Base-by-base conservation (phyloP, 1,139 yeast genomes). In the Pichia sp. region DNA sequence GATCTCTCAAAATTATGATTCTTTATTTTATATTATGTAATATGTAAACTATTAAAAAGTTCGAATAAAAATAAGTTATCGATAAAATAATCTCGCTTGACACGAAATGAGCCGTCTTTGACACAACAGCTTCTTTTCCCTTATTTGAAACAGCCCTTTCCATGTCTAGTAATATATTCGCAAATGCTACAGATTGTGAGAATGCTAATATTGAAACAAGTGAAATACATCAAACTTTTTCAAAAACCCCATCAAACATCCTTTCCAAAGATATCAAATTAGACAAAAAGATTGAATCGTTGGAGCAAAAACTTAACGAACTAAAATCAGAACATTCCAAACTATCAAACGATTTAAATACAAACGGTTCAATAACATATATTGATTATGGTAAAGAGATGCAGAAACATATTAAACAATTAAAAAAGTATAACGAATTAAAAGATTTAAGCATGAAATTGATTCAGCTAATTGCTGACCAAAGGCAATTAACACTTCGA, bases 381-480 rank as follows among this genome's bases (percentile, higher is more conserved):
- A 45, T 45, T 25, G 48, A 53, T 10, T 48, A 42, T 14, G 11
- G 19, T 11, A 36, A 36, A 36, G 57, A 52, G 27, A 46, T 76
- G 41, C 72, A 72, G 53, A 67, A 63, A 49, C 82, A 79, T 57
- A 53, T 53, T 10, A 25, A 13, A 13, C 56, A 51, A 28, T 44
- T 53, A 30, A 51, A 51, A 43, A 22, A 69, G 54, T 79, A 79
- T 62, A 74, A 78, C 57, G 82, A 77, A 52, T 64, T 78, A 49
- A 73, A 74, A 56, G 83, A 77, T 59, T 70, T 75, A 19, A 81
- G 82, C 0, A 63, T 77, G 57, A 75, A 74, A 3, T 63, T 79
- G 54, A 73, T 79, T 29, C 70, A 76, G 36, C 68, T 76, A 71
- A 77, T 79, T 48, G 81, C 82, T 3, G 79, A 76, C 54, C 78